Base-by-base conservation (phyloP, 148 eudicot species). In the Beta vulgaris region DNA sequence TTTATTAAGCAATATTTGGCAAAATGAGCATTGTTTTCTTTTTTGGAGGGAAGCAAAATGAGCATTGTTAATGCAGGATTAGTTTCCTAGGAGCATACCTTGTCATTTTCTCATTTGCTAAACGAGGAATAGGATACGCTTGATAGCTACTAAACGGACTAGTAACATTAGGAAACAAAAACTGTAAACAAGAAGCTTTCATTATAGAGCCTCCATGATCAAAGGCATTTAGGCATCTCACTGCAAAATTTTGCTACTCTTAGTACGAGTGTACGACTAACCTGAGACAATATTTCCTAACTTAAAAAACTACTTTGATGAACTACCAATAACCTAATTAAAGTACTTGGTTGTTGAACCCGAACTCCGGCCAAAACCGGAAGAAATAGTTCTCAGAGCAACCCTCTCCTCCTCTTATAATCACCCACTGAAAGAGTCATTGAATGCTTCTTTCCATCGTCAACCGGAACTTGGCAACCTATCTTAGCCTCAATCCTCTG, bases 401-500 rank as follows among this genome's bases (percentile, higher is more conserved):
- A 79, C 23, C 98, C 98, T 65, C 97, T 81, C 54, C 98, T 84
- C 54, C 98, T 89, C 86, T 91, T 93, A 78, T 93, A 93, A 72
- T 93, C 98, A 31, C 97, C 85, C 19, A 93, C 92, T 0, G 94
- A 85, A 72, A 93, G 87, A 21, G 97, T 90, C 77, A 93, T 75
- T 10, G 89, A 83, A 79, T 93, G 98, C 18, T 89, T 83, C 79
- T 90, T 90, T 55, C 97, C 95, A 67, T 91, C 95, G 66, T 90
- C 83, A 64, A 84, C 87, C 0, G 90, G 97, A 71, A 91, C 97
- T 73, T 76, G 87, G 65, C 84, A 85, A 62, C 98, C 98, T 65
- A 88, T 67, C 8, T 82, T 88, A 28, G 98, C 92, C 81, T 93
- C 98, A 8, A 91, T 78, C 86, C 78, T 87, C 85, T 93, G 97